Conservation (phyloP, 768 basidiomycete species). For the Pleurotus tuoliensis region DNA sequence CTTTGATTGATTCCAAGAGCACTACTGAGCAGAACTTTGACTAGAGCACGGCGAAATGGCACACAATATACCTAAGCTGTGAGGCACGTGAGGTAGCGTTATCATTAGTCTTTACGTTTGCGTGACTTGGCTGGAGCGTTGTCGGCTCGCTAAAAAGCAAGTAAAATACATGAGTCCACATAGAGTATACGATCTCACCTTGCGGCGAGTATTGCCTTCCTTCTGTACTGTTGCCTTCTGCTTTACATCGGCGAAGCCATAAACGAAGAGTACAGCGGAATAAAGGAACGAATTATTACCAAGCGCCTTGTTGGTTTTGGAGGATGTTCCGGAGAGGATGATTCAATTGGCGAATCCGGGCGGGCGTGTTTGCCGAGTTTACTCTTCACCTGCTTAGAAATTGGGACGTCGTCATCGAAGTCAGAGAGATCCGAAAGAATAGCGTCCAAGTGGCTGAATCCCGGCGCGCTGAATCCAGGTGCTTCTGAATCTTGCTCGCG, state of each 20-base stretch:
- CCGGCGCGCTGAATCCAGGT: not conserved
- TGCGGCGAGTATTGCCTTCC: not conserved
- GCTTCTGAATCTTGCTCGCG: not conserved
- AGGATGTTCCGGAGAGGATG: not conserved
- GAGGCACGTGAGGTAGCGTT: no score
- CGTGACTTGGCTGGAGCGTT: no score
- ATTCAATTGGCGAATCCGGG: constrained; percentile 1
- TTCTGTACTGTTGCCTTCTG: not conserved
- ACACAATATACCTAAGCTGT: no score
- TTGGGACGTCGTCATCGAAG: constrained; percentile 10
- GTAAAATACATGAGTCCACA: no score
- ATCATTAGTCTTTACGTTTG: no score
- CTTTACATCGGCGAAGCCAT: not conserved
- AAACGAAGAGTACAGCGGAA: not conserved
- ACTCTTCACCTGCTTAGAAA: not conserved
- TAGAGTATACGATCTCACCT: not conserved
- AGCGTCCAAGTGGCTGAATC: not conserved
- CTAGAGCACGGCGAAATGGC: no score
- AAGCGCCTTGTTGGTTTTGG: constrained; percentile 2
- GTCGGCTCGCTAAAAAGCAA: no score
- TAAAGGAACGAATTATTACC: not conserved
- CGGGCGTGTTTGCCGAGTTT: constrained; percentile 7
- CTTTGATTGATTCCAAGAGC: no score
- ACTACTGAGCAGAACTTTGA: no score
- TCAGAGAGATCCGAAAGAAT: constrained; percentile 1